Evolutionary conservation across 306 rosid species (phyloP).

Genomic region (Cicer pinnatifidum): DNA sequence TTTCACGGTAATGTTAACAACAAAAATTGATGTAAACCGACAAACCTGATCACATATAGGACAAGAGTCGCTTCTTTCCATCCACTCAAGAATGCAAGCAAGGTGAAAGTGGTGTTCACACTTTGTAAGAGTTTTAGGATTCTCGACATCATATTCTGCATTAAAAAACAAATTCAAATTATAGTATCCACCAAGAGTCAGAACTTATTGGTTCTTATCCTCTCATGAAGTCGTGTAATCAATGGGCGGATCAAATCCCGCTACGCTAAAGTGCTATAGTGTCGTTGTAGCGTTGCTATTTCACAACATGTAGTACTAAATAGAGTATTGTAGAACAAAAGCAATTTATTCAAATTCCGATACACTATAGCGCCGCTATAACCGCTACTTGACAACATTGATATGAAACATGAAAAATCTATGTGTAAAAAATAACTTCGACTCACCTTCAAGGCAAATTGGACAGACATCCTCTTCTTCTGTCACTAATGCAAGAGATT

Average conservation of each 20-base stretch:
- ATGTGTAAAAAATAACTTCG: constrained; percentile 4
- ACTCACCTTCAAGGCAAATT: constrained; percentile 84
- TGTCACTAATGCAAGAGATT: constrained; percentile 38
- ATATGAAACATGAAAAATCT: constrained; percentile 27
- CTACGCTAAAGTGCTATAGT: background rate
- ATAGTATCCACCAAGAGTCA: constrained; percentile 7
- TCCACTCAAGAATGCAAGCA: constrained; percentile 82
- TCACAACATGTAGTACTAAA: background rate
- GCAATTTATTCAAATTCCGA: background rate
- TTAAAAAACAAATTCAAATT: constrained; percentile 5
- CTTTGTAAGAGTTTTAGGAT: constrained; percentile 62
- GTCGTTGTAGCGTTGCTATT: background rate
- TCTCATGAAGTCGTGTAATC: background rate
- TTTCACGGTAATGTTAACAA: constrained; percentile 22
- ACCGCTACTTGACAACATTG: background rate
- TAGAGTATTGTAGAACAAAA: background rate
- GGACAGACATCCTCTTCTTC: constrained; percentile 89
- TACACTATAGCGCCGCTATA: background rate
- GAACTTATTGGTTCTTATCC: constrained; percentile 22
- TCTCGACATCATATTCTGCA: constrained; percentile 71
- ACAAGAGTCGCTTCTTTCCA: constrained; percentile 77
- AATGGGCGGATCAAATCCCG: background rate
- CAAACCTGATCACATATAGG: constrained; percentile 83
- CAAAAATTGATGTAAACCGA: constrained; percentile 25
- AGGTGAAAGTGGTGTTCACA: constrained; percentile 81